Evolutionary conservation across 306 rosid species (phyloP).

Genomic region (Sechiopsis laciniata): DNA sequence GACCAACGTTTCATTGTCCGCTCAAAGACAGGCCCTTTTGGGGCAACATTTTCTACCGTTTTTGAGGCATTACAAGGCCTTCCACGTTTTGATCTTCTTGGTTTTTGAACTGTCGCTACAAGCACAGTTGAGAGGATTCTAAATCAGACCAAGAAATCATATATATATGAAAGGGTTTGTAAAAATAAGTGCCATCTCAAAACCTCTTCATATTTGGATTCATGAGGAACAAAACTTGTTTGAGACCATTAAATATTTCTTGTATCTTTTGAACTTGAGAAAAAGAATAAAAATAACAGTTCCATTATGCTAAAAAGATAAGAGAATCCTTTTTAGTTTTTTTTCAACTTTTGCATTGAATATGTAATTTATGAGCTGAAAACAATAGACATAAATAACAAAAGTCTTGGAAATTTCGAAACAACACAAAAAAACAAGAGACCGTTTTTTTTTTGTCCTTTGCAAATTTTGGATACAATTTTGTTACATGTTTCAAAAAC

Average conservation of each 20-base stretch:
- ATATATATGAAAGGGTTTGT: background rate
- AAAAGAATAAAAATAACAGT: background rate
- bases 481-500: background rate
- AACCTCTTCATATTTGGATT: background rate
- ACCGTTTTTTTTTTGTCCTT: background rate
- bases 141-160: background rate
- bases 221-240: background rate
- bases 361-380: background rate
- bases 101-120: background rate
- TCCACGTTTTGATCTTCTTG: background rate
- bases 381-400: background rate
- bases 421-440: background rate
- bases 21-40: slow-evolving; percentile 11
- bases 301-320: background rate
- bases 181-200: background rate
- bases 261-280: background rate
- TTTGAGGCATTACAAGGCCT: background rate
- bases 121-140: background rate
- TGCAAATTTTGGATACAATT: background rate
- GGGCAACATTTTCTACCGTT: background rate
- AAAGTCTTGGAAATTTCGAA: background rate
- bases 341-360: background rate
- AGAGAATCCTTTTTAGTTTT: background rate
- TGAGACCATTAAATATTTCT: background rate
- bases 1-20: slow-evolving; percentile 14